Conservation (phyloP, 176 grass and related monocot species). For the Ensete ventricosum region DNA sequence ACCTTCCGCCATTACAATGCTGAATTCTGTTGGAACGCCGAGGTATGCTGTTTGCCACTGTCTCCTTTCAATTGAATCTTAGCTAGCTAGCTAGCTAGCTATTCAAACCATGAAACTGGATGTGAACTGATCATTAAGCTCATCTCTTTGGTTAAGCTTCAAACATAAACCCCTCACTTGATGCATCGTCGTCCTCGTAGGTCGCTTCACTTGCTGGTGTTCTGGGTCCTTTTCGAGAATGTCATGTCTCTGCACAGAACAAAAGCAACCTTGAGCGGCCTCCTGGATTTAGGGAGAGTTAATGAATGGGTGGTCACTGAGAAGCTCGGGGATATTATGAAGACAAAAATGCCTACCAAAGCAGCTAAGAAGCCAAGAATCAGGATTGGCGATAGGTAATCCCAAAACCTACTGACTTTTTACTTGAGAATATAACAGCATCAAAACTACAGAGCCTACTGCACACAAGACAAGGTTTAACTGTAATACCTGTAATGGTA, state of each 20-base stretch:
- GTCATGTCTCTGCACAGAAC: conserved; percentile 16
- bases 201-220: conserved; percentile 9
- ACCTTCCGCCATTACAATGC: conserved; percentile 5
- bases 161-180: not conserved
- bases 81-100: no score
- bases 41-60: not conserved
- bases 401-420: not conserved
- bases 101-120: no score
- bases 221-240: conserved; percentile 10
- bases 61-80: not conserved
- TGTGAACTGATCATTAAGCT: not conserved
- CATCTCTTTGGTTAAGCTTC: no score
- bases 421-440: no score
- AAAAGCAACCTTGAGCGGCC: conserved; percentile 4
- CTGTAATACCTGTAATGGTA: not conserved
- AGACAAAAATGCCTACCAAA: not conserved
- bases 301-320: conserved; percentile 10
- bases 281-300: not conserved
- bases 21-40: conserved; percentile 11
- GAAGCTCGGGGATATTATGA: conserved; percentile 10
- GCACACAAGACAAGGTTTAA: not conserved
- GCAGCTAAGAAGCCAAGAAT: not conserved
- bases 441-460: no score
- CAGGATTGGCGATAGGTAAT: conserved; percentile 1
- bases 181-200: not conserved